phyloP scores from a whole-genome alignment of 495 filamentous ascomycete genomes.

The Terfezia claveryi region DNA sequence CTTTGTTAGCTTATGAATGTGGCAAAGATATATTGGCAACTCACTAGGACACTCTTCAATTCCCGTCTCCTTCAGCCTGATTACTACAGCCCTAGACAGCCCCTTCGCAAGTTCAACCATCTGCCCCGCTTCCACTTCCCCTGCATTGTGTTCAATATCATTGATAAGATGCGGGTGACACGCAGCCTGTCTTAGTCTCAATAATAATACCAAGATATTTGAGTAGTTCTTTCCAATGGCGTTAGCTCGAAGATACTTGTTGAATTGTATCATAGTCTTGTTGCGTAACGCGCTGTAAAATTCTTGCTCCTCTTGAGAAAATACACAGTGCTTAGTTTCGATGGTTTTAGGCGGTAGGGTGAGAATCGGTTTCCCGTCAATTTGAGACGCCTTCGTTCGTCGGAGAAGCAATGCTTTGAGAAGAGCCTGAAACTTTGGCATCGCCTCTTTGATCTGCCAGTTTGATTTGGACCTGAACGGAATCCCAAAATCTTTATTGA shows the following conservation, averaged over 20 bases:
- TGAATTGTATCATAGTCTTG: conserved; percentile 46
- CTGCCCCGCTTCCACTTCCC: conserved; percentile 26
- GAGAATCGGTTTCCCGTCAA: conserved; percentile 73
- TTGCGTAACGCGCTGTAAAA: conserved; percentile 55
- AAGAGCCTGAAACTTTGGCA: conserved; percentile 54
- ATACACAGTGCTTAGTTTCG: conserved; percentile 43
- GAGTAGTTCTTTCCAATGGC: conserved; percentile 62
- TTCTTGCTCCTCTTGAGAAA: conserved; percentile 45
- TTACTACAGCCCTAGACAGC: conserved; percentile 38
- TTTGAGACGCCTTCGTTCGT: conserved; percentile 58
- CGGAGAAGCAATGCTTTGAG: conserved; percentile 72
- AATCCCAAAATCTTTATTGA: conserved; percentile 32
- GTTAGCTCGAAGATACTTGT: conserved; percentile 49
- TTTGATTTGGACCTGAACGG: conserved; percentile 29
- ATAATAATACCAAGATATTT: conserved; percentile 61
- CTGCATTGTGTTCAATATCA: conserved; percentile 39
- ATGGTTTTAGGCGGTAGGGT: conserved; percentile 47
- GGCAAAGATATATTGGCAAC: conserved; percentile 20
- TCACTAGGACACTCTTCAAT: conserved; percentile 24
- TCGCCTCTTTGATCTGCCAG: conserved; percentile 24
- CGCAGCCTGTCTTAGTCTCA: conserved; percentile 78
- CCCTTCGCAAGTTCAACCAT: conserved; percentile 43
- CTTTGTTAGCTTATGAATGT: neutral
- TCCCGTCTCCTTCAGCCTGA: conserved; percentile 39
- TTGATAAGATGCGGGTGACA: conserved; percentile 82